phyloP scores from a whole-genome alignment of 2,329 filamentous ascomycete species.

The Paramyrothecium roridum region DNA sequence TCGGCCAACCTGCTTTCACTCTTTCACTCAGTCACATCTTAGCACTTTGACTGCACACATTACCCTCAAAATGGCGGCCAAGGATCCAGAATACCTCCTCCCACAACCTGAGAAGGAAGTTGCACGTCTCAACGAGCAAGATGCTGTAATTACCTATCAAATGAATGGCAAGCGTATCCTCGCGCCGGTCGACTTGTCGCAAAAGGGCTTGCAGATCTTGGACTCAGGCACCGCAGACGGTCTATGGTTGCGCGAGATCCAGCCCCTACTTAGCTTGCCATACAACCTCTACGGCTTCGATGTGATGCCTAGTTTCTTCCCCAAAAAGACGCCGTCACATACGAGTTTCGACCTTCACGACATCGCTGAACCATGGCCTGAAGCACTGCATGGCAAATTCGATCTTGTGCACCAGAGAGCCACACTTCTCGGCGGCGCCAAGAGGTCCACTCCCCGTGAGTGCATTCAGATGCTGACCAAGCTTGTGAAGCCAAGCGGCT shows the following conservation, averaged over 20 bases:
- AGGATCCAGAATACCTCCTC: background rate
- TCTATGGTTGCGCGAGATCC: constrained; percentile 5
- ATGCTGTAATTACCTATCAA: constrained; percentile 3
- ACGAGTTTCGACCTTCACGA: constrained; percentile 2
- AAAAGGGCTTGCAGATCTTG: constrained; percentile 1
- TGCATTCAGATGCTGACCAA: background rate
- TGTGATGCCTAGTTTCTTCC: constrained; percentile 4
- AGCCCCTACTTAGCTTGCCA: background rate
- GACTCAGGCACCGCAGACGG: constrained; percentile 6
- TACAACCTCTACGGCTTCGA: constrained; percentile 6
- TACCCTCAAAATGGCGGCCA: background rate
- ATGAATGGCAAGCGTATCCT: constrained; percentile 3
- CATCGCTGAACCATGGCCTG: constrained; percentile 4
- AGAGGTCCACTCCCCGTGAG: constrained; percentile 2
- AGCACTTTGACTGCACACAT: no score
- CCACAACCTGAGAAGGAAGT: background rate
- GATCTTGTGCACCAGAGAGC: constrained; percentile 6
- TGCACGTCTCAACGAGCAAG: constrained; percentile 4
- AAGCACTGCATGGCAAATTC: constrained; percentile 1
- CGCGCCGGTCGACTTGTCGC: constrained; percentile 5
- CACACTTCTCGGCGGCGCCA: constrained; percentile 1
- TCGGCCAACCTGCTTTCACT: no score
- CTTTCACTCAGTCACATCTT: no score
- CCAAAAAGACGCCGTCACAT: background rate
- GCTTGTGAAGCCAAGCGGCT: constrained; percentile 4